phyloP scores from a whole-genome alignment of 192 early-diverging fungal genomes.

The Mortierella antarctica region DNA sequence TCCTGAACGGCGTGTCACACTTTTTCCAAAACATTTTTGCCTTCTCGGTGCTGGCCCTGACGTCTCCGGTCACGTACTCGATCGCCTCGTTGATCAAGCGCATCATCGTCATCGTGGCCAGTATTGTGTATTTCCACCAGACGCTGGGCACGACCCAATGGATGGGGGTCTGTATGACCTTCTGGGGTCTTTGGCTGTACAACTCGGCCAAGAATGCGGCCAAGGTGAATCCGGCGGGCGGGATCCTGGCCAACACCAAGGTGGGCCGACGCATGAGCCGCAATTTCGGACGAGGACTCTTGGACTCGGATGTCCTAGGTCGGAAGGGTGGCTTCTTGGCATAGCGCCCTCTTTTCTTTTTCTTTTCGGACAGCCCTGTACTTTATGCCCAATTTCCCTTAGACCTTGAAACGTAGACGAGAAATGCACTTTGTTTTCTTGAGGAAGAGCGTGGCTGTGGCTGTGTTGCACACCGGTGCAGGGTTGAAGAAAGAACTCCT shows the following conservation, averaged over 20 bases:
- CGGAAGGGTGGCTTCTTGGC: conserved; percentile 45
- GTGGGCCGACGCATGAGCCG: conserved; percentile 35
- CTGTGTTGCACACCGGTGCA: no score
- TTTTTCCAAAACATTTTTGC: conserved; percentile 87
- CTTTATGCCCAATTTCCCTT: no score
- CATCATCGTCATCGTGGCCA: conserved; percentile 89
- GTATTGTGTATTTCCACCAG: conserved; percentile 87
- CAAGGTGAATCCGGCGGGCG: conserved; percentile 32
- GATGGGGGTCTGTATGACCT: conserved; percentile 81
- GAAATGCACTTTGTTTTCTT: no score
- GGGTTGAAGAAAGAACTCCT: no score
- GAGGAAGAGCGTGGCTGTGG: no score
- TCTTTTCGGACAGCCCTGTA: background rate
- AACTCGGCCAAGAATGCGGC: conserved; percentile 76
- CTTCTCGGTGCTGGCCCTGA: conserved; percentile 79
- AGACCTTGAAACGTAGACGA: no score
- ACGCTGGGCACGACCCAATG: conserved; percentile 73
- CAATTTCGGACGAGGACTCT: conserved; percentile 31
- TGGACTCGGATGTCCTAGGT: conserved; percentile 8
- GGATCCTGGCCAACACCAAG: conserved; percentile 32
- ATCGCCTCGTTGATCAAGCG: conserved; percentile 89
- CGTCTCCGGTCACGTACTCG: conserved; percentile 88
- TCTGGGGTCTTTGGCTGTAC: conserved; percentile 87
- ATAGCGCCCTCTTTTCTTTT: background rate
- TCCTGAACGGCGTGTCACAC: conserved; percentile 83